Conservation (phyloP, 2,329 filamentous ascomycete genomes). For the Daldinia sp. region DNA sequence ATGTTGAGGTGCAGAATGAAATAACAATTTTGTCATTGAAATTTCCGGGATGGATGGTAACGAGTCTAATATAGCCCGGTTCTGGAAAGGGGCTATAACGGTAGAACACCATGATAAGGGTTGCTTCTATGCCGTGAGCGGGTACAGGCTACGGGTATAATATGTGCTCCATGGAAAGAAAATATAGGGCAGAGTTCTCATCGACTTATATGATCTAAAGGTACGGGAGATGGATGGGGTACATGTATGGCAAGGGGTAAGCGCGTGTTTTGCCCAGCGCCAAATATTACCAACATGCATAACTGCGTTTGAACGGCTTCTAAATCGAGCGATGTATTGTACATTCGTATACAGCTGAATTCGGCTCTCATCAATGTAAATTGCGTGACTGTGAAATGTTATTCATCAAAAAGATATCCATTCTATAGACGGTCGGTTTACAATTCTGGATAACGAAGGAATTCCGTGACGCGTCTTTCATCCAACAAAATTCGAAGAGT, state of each 20-base stretch:
- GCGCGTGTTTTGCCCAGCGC: neutral
- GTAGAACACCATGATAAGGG: slow-evolving; percentile 5
- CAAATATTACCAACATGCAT: neutral
- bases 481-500: too few species aligned
- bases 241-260: neutral
- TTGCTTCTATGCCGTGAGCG: neutral
- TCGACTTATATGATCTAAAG: neutral
- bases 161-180: neutral
- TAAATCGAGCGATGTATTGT: neutral
- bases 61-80: slow-evolving; percentile 12
- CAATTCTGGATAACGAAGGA: too few species aligned
- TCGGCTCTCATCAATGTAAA: neutral
- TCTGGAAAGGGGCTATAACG: slow-evolving; percentile 4
- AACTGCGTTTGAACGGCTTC: neutral
- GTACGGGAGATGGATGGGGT: neutral
- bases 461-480: too few species aligned
- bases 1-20: slow-evolving; percentile 2
- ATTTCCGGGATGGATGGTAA: slow-evolving; percentile 6
- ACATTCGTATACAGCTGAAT: neutral
- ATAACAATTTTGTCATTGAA: slow-evolving; percentile 13
- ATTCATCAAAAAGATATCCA: too few species aligned
- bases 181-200: neutral
- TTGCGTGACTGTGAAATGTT: neutral
- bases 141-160: neutral
- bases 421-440: too few species aligned